Conservation (phyloP, 2,329 filamentous ascomycete species). For the Colletotrichum destructivum region DNA sequence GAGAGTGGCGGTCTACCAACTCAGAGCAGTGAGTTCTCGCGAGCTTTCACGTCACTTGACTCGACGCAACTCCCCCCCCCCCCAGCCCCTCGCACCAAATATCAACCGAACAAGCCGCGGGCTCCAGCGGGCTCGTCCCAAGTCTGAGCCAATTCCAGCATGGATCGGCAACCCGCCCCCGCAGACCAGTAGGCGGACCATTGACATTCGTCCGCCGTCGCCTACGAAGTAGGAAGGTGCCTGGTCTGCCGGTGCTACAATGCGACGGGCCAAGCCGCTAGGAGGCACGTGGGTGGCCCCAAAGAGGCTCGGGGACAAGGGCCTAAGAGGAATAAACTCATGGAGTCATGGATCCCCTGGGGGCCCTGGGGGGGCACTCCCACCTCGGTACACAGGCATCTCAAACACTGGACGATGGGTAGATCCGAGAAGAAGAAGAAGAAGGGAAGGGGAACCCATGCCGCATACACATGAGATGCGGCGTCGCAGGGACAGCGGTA, state of each 20-base stretch:
- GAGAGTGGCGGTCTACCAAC: neutral
- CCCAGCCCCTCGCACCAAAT: slow-evolving; percentile 28
- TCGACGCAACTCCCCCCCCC: neutral
- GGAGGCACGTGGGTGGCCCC: slow-evolving; percentile 10
- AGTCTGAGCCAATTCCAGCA: neutral
- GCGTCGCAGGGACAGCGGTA: slow-evolving; percentile 5
- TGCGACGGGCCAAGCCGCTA: slow-evolving; percentile 34
- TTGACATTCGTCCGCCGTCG: neutral
- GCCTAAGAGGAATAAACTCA: slow-evolving; percentile 27
- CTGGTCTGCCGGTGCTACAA: slow-evolving; percentile 20
- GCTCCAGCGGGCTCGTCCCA: slow-evolving; percentile 8
- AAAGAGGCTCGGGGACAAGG: slow-evolving; percentile 15
- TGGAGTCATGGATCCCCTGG: neutral
- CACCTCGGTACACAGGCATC: slow-evolving; percentile 1
- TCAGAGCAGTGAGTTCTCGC: neutral
- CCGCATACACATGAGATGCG: neutral
- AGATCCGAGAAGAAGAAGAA: neutral
- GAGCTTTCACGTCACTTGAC: neutral
- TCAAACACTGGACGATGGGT: slow-evolving; percentile 4
- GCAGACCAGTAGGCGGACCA: slow-evolving; percentile 16
- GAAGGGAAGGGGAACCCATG: neutral
- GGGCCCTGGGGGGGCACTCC: neutral
- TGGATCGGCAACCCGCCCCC: slow-evolving; percentile 25
- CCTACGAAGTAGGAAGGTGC: slow-evolving; percentile 18
- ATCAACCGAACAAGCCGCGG: slow-evolving; percentile 15